phyloP scores from a whole-genome alignment of 352 stramenopile species.

The Phytophthora citricola region DNA sequence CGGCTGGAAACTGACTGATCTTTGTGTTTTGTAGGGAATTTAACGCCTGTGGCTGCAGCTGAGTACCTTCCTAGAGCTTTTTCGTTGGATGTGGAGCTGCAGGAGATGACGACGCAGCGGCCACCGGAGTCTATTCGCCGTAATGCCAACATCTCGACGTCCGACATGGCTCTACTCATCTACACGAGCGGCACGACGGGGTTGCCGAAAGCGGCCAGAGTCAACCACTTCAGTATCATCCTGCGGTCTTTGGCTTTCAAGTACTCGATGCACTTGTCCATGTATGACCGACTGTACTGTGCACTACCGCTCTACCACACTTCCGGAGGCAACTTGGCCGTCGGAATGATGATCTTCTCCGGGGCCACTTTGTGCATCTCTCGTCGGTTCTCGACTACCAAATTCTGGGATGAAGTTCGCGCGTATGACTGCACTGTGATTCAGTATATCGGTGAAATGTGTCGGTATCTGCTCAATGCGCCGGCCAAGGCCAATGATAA shows the following conservation, averaged over 20 bases:
- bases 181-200: conserved; percentile 89
- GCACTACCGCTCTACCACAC: conserved; percentile 88
- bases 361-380: conserved; percentile 82
- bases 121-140: conserved; percentile 35
- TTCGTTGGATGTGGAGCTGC: conserved; percentile 55
- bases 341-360: conserved; percentile 82
- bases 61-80: conserved; percentile 43
- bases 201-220: conserved; percentile 77
- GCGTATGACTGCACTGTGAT: conserved; percentile 75
- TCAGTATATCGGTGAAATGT: conserved; percentile 94
- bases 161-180: conserved; percentile 78
- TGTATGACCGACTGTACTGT: conserved; percentile 79
- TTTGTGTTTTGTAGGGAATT: conserved; percentile 18
- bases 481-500: conserved; percentile 57
- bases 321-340: conserved; percentile 78
- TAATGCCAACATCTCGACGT: conserved; percentile 48
- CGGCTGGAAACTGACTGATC: neutral
- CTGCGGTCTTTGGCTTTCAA: conserved; percentile 64
- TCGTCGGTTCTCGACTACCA: conserved; percentile 72
- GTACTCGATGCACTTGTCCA: conserved; percentile 53
- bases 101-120: conserved; percentile 32
- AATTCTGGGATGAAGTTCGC: conserved; percentile 83
- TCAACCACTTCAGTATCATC: conserved; percentile 81
- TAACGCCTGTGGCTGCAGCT: conserved; percentile 15
- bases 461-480: conserved; percentile 82